Percentiles rank a stretch among this genome's conserved stretches.
Conservation (phyloP, 371 early-diverging fungal species). For the Batkoa obscura region DNA sequence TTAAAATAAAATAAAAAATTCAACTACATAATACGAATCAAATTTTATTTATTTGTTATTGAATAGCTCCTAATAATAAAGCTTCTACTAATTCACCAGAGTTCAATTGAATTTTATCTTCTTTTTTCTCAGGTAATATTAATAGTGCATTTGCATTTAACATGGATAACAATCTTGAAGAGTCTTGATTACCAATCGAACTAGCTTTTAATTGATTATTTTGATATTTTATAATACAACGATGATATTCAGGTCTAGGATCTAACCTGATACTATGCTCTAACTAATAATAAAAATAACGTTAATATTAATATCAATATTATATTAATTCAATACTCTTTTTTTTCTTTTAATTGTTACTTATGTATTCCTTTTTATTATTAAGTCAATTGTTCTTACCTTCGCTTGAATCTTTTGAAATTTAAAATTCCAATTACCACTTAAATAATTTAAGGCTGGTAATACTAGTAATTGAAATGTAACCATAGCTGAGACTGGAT, state of each 20-base stretch:
- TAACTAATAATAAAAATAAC: slow-evolving; percentile 11
- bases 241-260: slow-evolving; percentile 72
- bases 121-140: slow-evolving; percentile 27
- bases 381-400: too few relatives aligned
- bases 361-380: too few relatives aligned
- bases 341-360: too few relatives aligned
- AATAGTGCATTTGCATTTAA: slow-evolving; percentile 58
- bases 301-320: too few relatives aligned
- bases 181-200: slow-evolving; percentile 57
- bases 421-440: slow-evolving; percentile 27
- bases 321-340: too few relatives aligned
- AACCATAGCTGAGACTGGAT: slow-evolving; percentile 79
- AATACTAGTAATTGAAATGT: slow-evolving; percentile 75
- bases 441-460: slow-evolving; percentile 57
- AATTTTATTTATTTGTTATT: too few relatives aligned
- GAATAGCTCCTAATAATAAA: too few relatives aligned
- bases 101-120: neutral
- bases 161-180: slow-evolving; percentile 64
- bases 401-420: slow-evolving; percentile 32
- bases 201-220: slow-evolving; percentile 22
- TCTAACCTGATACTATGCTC: slow-evolving; percentile 39
- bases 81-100: neutral
- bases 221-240: slow-evolving; percentile 27
- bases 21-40: too few relatives aligned
- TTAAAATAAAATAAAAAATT: too few relatives aligned